These are phyloP conservation scores for Diplodia seriata DNA, from an alignment of 2,329 filamentous ascomycete species.

Conservation along the genomic window DNA sequence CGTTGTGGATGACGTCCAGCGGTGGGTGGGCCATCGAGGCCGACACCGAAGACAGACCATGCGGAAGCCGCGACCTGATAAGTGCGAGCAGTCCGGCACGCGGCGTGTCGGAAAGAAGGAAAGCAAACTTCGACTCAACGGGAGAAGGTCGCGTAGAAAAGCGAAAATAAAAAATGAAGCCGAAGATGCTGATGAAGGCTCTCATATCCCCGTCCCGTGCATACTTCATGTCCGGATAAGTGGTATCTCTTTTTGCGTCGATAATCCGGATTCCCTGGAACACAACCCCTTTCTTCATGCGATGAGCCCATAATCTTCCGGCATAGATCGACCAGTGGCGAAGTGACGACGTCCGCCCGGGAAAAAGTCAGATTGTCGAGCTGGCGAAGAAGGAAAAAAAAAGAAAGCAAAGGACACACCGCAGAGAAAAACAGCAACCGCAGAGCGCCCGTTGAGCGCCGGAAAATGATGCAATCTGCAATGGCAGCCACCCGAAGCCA, in stretches of 20 bases:
- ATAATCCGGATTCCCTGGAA: conserved; percentile 24
- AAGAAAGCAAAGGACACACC: conserved; percentile 24
- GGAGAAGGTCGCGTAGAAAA: conserved; percentile 11
- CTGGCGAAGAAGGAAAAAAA: conserved; percentile 17
- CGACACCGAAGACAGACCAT: conserved; percentile 13
- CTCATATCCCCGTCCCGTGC: conserved; percentile 25
- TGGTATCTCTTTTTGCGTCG: conserved; percentile 31
- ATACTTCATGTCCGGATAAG: conserved; percentile 31
- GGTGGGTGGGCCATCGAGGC: conserved; percentile 1
- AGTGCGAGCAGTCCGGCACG: conserved; percentile 17
- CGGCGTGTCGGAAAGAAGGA: conserved; percentile 16
- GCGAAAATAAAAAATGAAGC: conserved; percentile 11
- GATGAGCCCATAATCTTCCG: conserved; percentile 27
- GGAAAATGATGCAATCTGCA: conserved; percentile 22
- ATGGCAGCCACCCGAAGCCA: conserved; percentile 14
- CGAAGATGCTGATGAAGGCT: conserved; percentile 29
- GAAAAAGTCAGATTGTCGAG: conserved; percentile 26
- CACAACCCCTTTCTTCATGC: conserved; percentile 26
- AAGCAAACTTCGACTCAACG: conserved; percentile 16
- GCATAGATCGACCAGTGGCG: conserved; percentile 17
- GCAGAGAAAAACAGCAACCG: conserved; percentile 17
- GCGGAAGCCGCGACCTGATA: conserved; percentile 25
- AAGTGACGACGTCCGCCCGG: conserved; percentile 25
- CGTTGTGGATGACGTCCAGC: conserved; percentile 1
- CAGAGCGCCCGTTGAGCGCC: conserved; percentile 21